phyloP scores from a whole-genome alignment of 2,329 filamentous ascomycete species.

The Trichoderma cornu-damae region DNA sequence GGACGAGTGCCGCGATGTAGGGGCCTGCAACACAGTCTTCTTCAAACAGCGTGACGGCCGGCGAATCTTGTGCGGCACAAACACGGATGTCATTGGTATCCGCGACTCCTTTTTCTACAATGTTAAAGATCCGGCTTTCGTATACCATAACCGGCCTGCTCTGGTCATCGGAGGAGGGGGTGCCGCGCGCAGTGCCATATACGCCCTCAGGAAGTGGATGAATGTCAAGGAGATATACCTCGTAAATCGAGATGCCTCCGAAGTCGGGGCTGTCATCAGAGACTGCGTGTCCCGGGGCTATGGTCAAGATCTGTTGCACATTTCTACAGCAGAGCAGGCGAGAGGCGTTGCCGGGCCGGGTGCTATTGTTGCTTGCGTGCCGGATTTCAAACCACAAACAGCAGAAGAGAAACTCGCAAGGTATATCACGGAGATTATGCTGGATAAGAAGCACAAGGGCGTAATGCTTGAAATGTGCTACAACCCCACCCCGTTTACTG shows the following conservation, averaged over 20 bases:
- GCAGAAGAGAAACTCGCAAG: not conserved
- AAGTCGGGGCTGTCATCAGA: conserved; percentile 6
- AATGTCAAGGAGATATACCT: conserved; percentile 12
- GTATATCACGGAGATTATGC: not conserved
- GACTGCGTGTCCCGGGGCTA: conserved; percentile 8
- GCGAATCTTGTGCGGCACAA: conserved; percentile 9
- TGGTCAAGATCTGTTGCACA: conserved; percentile 1
- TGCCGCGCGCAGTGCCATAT: conserved; percentile 10
- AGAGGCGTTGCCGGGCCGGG: not conserved
- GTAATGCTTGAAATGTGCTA: conserved; percentile 16
- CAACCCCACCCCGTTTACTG: conserved; percentile 8
- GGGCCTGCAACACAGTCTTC: conserved; percentile 16
- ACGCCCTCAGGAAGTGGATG: conserved; percentile 14
- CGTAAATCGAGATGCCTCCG: conserved; percentile 1
- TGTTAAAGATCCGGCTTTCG: conserved; percentile 4
- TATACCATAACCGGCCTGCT: conserved; percentile 2
- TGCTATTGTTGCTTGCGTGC: conserved; percentile 10
- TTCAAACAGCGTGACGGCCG: not conserved
- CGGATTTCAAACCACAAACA: conserved; percentile 4
- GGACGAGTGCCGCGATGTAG: conserved; percentile 10
- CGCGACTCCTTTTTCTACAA: conserved; percentile 11
- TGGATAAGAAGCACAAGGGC: conserved; percentile 11
- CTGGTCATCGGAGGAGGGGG: conserved; percentile 11
- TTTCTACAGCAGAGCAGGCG: conserved; percentile 2
- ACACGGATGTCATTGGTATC: conserved; percentile 12